Conservation (phyloP, 345 rosid species). For the Hypericum perforatum region DNA sequence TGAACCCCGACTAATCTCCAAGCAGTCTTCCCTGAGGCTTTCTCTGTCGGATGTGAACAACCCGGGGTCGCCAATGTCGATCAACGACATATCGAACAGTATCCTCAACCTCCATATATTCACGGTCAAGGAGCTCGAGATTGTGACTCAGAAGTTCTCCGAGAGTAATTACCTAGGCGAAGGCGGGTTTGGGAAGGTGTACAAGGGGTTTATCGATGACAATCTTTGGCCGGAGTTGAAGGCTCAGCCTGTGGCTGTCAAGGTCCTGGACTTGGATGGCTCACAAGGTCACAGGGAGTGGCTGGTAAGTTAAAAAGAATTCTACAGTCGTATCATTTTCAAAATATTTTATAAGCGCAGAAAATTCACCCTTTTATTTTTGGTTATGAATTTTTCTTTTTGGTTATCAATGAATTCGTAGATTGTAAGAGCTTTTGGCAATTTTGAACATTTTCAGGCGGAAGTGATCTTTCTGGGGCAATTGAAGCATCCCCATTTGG, state of each 20-base stretch:
- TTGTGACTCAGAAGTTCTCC: conserved; percentile 31
- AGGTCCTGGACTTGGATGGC: conserved; percentile 45
- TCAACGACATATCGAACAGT: conserved; percentile 30
- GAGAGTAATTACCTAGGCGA: conserved; percentile 37
- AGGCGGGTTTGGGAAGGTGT: conserved; percentile 63
- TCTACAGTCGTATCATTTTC: too few relatives aligned
- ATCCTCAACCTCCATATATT: conserved; percentile 39
- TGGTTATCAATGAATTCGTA: too few relatives aligned
- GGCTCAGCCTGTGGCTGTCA: conserved; percentile 56
- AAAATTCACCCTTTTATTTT: neutral
- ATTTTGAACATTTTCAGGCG: conserved; percentile 36
- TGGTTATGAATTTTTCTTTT: too few relatives aligned
- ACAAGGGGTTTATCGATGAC: conserved; percentile 43
- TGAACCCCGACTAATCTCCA: too few relatives aligned
- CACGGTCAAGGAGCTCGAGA: conserved; percentile 35
- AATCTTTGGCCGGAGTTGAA: conserved; percentile 36
- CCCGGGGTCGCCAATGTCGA: conserved; percentile 25
- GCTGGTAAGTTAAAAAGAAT: conserved; percentile 33
- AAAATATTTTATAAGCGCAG: too few relatives aligned
- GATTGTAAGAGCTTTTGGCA: too few relatives aligned
- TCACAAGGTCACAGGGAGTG: conserved; percentile 62
- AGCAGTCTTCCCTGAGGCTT: conserved; percentile 23
- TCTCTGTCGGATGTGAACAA: conserved; percentile 41
- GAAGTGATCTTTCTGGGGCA: conserved; percentile 72
- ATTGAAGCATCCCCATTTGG: conserved; percentile 52